phyloP scores from a whole-genome alignment of 805 yeast species.

The Wickerhamiella lipophila region DNA sequence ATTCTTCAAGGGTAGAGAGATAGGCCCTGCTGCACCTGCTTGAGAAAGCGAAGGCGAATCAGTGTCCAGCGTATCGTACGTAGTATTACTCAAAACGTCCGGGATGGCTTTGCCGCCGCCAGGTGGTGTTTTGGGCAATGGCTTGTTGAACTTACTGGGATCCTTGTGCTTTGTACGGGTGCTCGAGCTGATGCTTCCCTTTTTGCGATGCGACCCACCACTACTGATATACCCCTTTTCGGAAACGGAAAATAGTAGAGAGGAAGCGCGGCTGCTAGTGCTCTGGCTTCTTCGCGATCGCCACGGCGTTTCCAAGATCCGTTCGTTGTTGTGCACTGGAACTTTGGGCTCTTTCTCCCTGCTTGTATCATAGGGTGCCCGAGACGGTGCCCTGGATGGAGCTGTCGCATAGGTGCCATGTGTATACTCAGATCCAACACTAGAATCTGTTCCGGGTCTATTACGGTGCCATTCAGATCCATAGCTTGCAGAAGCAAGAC shows the following conservation, averaged over 20 bases:
- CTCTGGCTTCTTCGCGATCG: slow-evolving; percentile 3
- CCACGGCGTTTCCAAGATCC: slow-evolving; percentile 4
- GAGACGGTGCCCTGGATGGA: not conserved
- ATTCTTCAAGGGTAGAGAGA: not conserved
- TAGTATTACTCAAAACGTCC: not conserved
- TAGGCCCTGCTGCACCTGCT: not conserved
- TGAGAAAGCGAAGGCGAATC: not conserved
- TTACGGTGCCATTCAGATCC: slow-evolving; percentile 4
- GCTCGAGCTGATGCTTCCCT: slow-evolving; percentile 1
- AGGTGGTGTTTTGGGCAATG: slow-evolving; percentile 18
- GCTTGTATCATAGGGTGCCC: not conserved
- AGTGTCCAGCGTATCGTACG: not conserved
- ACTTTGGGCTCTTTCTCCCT: not conserved
- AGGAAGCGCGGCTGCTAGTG: slow-evolving; percentile 8
- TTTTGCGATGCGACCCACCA: not conserved
- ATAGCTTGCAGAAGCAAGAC: not conserved
- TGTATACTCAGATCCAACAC: not conserved
- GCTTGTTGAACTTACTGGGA: slow-evolving; percentile 16
- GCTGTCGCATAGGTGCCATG: slow-evolving; percentile 7
- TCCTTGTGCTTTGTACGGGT: slow-evolving; percentile 2
- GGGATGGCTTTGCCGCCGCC: not conserved
- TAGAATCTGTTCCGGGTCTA: not conserved
- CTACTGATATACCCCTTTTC: slow-evolving; percentile 4
- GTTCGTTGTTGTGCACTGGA: not conserved
- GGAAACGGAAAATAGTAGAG: slow-evolving; percentile 1